Conservation (phyloP, 257 asterid species). For the Lantana camara region DNA sequence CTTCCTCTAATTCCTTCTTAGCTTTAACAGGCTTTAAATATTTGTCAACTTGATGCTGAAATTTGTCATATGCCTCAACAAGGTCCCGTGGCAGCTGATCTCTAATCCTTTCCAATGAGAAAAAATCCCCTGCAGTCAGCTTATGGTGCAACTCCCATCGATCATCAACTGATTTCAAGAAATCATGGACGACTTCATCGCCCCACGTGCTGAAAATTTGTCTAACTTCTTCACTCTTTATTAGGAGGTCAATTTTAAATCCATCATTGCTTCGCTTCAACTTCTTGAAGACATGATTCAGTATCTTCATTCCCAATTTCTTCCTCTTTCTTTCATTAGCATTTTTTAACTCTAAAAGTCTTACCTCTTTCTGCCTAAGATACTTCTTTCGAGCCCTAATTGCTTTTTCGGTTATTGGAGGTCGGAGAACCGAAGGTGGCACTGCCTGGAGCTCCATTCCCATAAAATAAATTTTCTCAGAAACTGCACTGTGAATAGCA, state of each 20-base stretch:
- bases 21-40: slow-evolving; percentile 72
- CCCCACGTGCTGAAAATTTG: slow-evolving; percentile 72
- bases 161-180: slow-evolving; percentile 65
- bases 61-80: slow-evolving; percentile 69
- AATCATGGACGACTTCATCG: slow-evolving; percentile 71
- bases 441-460: slow-evolving; percentile 98
- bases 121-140: slow-evolving; percentile 78
- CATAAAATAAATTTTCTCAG: slow-evolving; percentile 82
- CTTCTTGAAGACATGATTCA: slow-evolving; percentile 66
- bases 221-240: slow-evolving; percentile 68
- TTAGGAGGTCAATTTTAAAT: slow-evolving; percentile 52
- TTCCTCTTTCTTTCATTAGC: slow-evolving; percentile 83
- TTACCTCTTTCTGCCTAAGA: slow-evolving; percentile 82
- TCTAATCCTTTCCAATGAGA: slow-evolving; percentile 69
- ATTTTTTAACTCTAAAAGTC: slow-evolving; percentile 69
- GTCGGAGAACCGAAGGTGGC: slow-evolving; percentile 75
- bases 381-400: slow-evolving; percentile 84
- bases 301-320: slow-evolving; percentile 72
- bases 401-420: slow-evolving; percentile 76
- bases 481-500: slow-evolving; percentile 78
- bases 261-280: slow-evolving; percentile 53
- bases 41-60: slow-evolving; percentile 71
- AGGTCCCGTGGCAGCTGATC: slow-evolving; percentile 81
- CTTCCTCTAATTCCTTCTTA: slow-evolving; percentile 60
- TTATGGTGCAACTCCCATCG: slow-evolving; percentile 78